Evolutionary conservation across 2,329 filamentous ascomycete genomes (phyloP), one percentile per base, ranked within the genome.

Genomic region (Fusarium gaditjirri): DNA sequence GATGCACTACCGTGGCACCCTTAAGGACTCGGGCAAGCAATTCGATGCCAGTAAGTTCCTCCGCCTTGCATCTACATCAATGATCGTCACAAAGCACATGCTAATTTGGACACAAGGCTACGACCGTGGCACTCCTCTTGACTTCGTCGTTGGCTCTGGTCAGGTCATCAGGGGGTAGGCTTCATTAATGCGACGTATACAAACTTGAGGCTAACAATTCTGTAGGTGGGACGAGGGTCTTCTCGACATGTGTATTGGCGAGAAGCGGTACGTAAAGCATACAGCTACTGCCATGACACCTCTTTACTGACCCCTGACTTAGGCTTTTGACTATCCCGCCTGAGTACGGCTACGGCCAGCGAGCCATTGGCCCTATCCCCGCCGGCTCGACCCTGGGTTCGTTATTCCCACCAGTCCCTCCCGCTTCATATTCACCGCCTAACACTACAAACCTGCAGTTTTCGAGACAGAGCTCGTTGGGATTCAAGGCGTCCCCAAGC

Each of bases 181-280:
- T 27, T 59, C 57, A 46, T 49, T 31, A 39, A 59, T 35, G 49
- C 38, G 35, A 64, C 60, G 42, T 29, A 65, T 63, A 49, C 53
- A 49, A 61, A 52, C 46, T 60, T 29, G 53, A 74, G 39, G 55
- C 70, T 76, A 47, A 80, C 67, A 64, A 41, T 58, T 47, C 33
- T 43, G 55, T 70, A 93, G 91, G 79, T 98, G 95, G 95, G 95
- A 98, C 77, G 83, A 97, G 80, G 95, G 95, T 54, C 88, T 98
- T 42, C 77, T 96, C 59, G 93, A 93, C 79, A 98, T 98, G 95
- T 98, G 96, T 83, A 92, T 97, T 76, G 95, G 96, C 70, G 95
- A 98, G 87, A 95, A 95, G 87, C 89, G 88, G 87, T 86, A 76
- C 83, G 82, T 76, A 39, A 52, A 65, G 19, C 39, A 46, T 60